Conservation (phyloP, 2,329 filamentous ascomycete species). For the Aspergillus calidoustus region DNA sequence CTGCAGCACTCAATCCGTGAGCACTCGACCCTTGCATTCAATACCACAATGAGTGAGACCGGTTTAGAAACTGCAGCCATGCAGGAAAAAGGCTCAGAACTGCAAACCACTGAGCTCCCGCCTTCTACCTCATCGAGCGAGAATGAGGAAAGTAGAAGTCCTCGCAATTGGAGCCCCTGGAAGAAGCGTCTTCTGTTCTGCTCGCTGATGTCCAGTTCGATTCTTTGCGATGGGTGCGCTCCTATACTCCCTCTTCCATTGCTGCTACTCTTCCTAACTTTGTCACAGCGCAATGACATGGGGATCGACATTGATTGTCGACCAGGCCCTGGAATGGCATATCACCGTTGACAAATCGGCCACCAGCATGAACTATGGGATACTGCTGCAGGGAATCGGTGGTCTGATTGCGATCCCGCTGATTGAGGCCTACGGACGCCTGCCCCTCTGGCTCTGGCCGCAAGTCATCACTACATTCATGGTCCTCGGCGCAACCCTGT, state of each 20-base stretch:
- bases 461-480: slow-evolving; percentile 45
- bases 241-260: not conserved
- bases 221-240: slow-evolving; percentile 42
- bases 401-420: slow-evolving; percentile 45
- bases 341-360: slow-evolving; percentile 38
- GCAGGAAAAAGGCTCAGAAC: not conserved
- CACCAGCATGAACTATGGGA: slow-evolving; percentile 47
- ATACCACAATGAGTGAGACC: not conserved
- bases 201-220: slow-evolving; percentile 41
- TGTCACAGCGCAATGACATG: slow-evolving; percentile 42
- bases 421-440: slow-evolving; percentile 47
- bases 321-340: slow-evolving; percentile 43
- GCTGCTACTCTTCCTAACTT: not conserved
- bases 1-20: too few species aligned
- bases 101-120: not conserved
- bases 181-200: slow-evolving; percentile 40
- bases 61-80: not conserved
- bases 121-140: not conserved
- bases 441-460: slow-evolving; percentile 50
- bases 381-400: slow-evolving; percentile 44
- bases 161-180: slow-evolving; percentile 34
- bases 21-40: not conserved
- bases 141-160: slow-evolving; percentile 26
- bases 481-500: slow-evolving; percentile 46
- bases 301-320: slow-evolving; percentile 46